These are phyloP conservation scores for Kwoniella newhampshirensis DNA, from an alignment of 768 basidiomycete genomes.

Conservation along the genomic window DNA sequence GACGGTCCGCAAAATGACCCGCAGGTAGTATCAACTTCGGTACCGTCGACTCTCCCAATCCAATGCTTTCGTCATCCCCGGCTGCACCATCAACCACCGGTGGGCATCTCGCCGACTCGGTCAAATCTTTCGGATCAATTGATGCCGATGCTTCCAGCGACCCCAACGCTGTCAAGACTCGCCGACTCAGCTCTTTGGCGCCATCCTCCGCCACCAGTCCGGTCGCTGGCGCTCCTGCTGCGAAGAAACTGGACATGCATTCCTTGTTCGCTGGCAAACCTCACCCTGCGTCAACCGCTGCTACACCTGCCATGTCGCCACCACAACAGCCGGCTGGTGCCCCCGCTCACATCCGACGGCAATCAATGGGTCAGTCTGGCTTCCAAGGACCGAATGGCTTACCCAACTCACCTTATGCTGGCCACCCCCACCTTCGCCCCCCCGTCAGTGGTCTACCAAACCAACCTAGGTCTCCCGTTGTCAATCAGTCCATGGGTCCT, in stretches of 20 bases:
- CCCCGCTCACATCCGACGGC: constrained; percentile 26
- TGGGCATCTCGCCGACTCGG: constrained; percentile 63
- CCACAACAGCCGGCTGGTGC: constrained; percentile 16
- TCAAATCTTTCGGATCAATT: constrained; percentile 80
- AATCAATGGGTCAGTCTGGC: constrained; percentile 30
- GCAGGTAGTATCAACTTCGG: constrained; percentile 74
- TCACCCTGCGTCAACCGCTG: constrained; percentile 6
- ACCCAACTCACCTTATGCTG: constrained; percentile 15
- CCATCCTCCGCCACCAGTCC: constrained; percentile 26
- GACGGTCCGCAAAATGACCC: too few species aligned
- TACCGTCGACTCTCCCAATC: constrained; percentile 76
- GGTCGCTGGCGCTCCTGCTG: constrained; percentile 27
- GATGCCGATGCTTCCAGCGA: constrained; percentile 56
- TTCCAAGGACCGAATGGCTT: constrained; percentile 23
- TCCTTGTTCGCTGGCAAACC: constrained; percentile 54
- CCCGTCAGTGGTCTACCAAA: constrained; percentile 23
- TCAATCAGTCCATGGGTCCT: constrained; percentile 28
- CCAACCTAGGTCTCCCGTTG: constrained; percentile 35
- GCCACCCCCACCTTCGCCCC: constrained; percentile 27
- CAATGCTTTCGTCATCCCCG: constrained; percentile 79
- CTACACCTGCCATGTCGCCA: constrained; percentile 20
- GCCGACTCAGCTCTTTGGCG: constrained; percentile 16
- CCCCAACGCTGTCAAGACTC: constrained; percentile 56
- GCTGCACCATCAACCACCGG: constrained; percentile 62
- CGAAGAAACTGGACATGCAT: constrained; percentile 56